phyloP scores from a whole-genome alignment of 352 stramenopile genomes.

The Pythium guiyangense region DNA sequence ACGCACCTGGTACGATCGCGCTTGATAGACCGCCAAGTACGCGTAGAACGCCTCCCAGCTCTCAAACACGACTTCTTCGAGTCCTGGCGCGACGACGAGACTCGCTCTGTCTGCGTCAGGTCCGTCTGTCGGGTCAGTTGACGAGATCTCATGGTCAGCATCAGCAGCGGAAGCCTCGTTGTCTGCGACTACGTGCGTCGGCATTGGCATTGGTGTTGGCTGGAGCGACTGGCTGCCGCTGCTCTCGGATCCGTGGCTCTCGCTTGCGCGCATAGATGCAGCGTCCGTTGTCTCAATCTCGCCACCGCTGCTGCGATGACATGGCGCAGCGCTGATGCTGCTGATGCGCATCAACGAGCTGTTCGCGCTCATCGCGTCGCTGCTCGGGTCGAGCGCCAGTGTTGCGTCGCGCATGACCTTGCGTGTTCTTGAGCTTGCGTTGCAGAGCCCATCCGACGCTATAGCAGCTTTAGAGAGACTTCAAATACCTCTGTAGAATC shows the following conservation, averaged over 20 bases:
- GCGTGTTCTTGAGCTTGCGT: too few relatives aligned
- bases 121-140: not conserved
- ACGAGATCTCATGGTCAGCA: not conserved
- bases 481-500: too few relatives aligned
- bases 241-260: not conserved
- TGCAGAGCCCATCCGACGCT: too few relatives aligned
- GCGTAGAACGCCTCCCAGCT: conserved; percentile 3
- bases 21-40: conserved; percentile 1
- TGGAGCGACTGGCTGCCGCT: not conserved
- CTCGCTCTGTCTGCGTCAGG: not conserved
- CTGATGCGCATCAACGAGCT: not conserved
- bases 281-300: not conserved
- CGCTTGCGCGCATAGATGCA: not conserved
- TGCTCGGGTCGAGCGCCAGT: not conserved
- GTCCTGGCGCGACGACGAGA: conserved; percentile 1
- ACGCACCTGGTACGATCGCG: not conserved
- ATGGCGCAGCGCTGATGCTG: too few relatives aligned
- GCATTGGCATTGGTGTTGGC: not conserved
- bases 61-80: not conserved
- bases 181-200: not conserved
- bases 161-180: not conserved
- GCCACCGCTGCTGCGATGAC: not conserved
- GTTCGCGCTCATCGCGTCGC: not conserved
- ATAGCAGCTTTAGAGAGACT: too few relatives aligned
- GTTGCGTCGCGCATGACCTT: too few relatives aligned